Evolutionary conservation across 2,329 filamentous ascomycete species (phyloP).

Genomic region (Didymella pinodella): DNA sequence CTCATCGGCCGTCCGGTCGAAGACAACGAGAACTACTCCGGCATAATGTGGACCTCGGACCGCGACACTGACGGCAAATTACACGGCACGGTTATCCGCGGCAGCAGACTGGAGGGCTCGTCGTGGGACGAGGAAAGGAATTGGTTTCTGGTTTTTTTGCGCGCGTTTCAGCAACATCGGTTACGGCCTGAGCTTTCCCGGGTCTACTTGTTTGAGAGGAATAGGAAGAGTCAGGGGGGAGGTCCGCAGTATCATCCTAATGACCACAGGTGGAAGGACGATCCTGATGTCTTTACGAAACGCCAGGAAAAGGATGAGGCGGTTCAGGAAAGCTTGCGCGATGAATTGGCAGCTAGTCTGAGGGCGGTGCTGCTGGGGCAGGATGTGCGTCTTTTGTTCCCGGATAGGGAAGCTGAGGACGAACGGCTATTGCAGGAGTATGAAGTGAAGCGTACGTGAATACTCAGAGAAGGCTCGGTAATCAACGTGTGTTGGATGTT

Average conservation of each 20-base stretch:
- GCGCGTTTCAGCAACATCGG: constrained; percentile 9
- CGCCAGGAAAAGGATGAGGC: background rate
- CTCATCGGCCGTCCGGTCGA: constrained; percentile 6
- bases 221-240: background rate
- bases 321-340: background rate
- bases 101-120: constrained; percentile 1
- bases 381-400: constrained; percentile 2
- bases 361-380: constrained; percentile 6
- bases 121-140: constrained; percentile 2
- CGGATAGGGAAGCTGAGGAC: constrained; percentile 11
- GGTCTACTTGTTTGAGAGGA: constrained; percentile 6
- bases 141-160: constrained; percentile 12
- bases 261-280: constrained; percentile 2
- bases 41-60: background rate
- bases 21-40: constrained; percentile 15
- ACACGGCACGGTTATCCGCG: background rate
- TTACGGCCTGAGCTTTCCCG: background rate
- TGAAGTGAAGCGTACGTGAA: no score
- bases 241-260: constrained; percentile 1
- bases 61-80: background rate
- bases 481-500: background rate
- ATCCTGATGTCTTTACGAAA: background rate
- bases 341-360: constrained; percentile 10
- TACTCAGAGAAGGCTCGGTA: background rate
- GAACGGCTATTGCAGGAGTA: constrained; percentile 1